Evolutionary conservation across 176 grass and related monocot species (phyloP).

Genomic region (Eleusine coracana): DNA sequence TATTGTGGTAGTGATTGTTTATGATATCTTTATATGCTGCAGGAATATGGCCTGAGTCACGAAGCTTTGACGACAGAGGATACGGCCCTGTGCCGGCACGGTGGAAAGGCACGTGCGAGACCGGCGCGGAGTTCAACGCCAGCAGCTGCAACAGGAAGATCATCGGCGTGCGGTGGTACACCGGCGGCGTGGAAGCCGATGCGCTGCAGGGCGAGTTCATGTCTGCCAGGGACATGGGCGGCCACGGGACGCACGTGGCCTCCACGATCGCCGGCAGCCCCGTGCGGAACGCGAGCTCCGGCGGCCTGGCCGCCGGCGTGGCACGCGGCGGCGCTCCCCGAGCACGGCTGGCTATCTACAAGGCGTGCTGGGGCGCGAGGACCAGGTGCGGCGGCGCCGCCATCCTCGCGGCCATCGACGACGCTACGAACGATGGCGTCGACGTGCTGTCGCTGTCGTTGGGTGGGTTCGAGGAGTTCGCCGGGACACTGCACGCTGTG

Average conservation of each 20-base stretch:
- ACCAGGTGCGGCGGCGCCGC: neutral
- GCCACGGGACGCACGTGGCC: constrained; percentile 55
- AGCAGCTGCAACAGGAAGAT: constrained; percentile 60
- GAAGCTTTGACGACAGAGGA: no score
- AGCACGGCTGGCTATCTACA: no score
- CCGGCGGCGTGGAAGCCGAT: neutral
- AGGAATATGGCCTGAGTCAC: no score
- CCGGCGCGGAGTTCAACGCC: neutral
- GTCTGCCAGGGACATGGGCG: constrained; percentile 40
- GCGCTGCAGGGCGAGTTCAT: neutral
- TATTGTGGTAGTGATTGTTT: no score
- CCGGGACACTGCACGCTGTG: no score
- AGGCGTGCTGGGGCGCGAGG: no score
- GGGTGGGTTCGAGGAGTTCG: no score
- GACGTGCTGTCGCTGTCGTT: constrained; percentile 55
- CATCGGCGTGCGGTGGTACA: constrained; percentile 58
- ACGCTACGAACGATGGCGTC: constrained; percentile 67
- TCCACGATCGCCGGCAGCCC: constrained; percentile 45
- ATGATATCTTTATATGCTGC: no score
- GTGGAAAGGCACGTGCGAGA: constrained; percentile 40
- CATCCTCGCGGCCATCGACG: constrained; percentile 42
- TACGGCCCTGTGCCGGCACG: no score
- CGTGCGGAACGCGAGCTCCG: constrained; percentile 38
- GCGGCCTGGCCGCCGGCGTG: constrained; percentile 32
- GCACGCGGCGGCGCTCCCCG: neutral